Percentiles rank a stretch among this genome's conserved stretches.
Evolutionary conservation across 345 rosid species (phyloP).

Genomic region (Excoecaria agallocha): DNA sequence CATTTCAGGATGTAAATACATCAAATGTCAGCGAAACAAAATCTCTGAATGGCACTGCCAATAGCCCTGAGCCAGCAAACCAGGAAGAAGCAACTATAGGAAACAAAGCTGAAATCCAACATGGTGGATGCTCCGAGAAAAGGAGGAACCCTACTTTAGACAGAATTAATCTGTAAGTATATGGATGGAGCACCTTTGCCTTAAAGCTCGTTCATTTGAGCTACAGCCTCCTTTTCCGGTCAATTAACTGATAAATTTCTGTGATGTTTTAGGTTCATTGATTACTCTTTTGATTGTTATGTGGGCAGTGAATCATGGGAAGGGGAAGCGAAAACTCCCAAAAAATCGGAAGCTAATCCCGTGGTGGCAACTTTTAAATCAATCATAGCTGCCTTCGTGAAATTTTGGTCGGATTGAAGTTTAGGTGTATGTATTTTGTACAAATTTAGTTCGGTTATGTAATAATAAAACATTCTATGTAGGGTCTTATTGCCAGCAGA

Average conservation of each 20-base stretch:
- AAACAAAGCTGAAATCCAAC: conserved; percentile 31
- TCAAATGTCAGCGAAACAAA: conserved; percentile 17
- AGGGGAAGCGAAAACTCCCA: conserved; percentile 35
- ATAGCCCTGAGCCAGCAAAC: conserved; percentile 17
- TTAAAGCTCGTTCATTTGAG: background rate
- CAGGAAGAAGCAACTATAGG: conserved; percentile 19
- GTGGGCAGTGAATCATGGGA: conserved; percentile 76
- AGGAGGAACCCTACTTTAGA: conserved; percentile 50
- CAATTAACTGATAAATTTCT: background rate
- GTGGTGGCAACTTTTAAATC: conserved; percentile 51
- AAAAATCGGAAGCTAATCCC: conserved; percentile 43
- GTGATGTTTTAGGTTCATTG: background rate
- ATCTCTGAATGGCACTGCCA: conserved; percentile 7
- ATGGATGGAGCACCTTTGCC: background rate
- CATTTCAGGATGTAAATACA: conserved; percentile 44
- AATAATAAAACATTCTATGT: background rate
- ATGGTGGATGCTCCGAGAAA: conserved; percentile 27
- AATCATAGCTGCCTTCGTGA: conserved; percentile 53
- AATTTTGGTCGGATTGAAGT: conserved; percentile 70
- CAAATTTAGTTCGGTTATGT: background rate
- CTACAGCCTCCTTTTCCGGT: background rate
- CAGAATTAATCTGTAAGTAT: conserved; percentile 74
- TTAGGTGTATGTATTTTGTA: background rate
- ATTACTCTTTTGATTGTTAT: conserved; percentile 8
- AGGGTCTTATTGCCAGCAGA: background rate